phyloP scores from a whole-genome alignment of 768 basidiomycete genomes.

The Pisolithus tinctorius region DNA sequence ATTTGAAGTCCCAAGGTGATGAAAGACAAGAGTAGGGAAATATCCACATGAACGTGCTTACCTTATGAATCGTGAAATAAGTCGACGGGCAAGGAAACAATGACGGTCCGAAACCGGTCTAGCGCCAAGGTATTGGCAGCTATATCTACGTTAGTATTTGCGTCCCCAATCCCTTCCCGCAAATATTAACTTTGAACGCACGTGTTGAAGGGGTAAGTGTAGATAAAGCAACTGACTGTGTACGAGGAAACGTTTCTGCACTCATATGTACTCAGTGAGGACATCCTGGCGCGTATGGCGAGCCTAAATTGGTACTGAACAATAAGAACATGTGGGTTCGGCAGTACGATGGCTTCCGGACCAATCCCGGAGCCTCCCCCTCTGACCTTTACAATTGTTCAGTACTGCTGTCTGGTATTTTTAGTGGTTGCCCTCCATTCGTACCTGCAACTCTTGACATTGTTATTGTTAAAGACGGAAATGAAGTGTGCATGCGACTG shows the following conservation, averaged over 20 bases:
- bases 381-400: constrained; percentile 15
- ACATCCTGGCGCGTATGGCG: background rate
- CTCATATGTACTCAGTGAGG: background rate
- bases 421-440: constrained; percentile 13
- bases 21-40: no score
- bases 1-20: no score
- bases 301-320: background rate
- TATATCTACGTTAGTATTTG: background rate
- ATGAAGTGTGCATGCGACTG: no score
- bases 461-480: background rate
- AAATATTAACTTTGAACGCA: background rate
- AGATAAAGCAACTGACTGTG: background rate
- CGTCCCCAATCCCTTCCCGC: background rate
- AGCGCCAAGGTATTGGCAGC: constrained; percentile 18
- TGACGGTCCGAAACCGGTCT: constrained; percentile 31
- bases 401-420: background rate
- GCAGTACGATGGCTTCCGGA: background rate
- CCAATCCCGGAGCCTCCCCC: background rate
- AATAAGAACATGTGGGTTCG: background rate
- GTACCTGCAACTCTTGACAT: constrained; percentile 21
- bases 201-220: background rate
- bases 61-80: constrained; percentile 7
- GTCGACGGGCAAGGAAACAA: constrained; percentile 19
- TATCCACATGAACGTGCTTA: background rate
- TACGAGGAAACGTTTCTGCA: background rate